A percentile compares a stretch with the other conserved stretches of the same genome.
Conservation (phyloP, 1,139 yeast species). For the Candida albicans region DNA sequence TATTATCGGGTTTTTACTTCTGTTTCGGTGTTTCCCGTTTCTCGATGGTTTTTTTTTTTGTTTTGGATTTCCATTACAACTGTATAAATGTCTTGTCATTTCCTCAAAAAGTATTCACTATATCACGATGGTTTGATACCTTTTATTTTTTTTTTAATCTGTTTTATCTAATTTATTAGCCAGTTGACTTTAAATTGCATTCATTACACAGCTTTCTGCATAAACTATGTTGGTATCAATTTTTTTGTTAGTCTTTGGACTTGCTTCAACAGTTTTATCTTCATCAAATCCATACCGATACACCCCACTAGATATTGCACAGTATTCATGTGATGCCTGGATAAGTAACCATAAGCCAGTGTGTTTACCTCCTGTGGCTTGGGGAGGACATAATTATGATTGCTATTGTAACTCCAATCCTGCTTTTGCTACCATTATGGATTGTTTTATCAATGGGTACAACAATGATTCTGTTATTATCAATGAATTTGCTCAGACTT, state of each 20-base stretch:
- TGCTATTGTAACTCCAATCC: slow-evolving; percentile 19
- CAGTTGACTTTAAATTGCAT: no score
- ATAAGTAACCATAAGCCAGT: slow-evolving; percentile 6
- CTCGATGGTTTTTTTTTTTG: no score
- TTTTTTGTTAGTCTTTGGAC: slow-evolving; percentile 1
- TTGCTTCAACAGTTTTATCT: background rate
- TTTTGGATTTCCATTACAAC: no score
- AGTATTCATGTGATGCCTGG: slow-evolving; percentile 9
- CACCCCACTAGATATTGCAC: slow-evolving; percentile 6
- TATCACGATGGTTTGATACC: no score
- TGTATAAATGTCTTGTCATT: no score
- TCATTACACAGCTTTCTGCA: no score
- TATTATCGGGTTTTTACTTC: no score
- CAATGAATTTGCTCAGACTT: slow-evolving; percentile 16
- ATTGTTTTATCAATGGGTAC: slow-evolving; percentile 18
- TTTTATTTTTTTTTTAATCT: no score
- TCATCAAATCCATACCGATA: slow-evolving; percentile 1
- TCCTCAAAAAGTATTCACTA: no score
- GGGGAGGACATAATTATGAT: slow-evolving; percentile 8
- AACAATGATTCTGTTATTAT: slow-evolving; percentile 15
- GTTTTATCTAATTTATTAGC: no score
- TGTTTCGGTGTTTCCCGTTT: no score
- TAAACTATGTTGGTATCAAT: background rate
- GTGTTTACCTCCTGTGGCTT: slow-evolving; percentile 5
- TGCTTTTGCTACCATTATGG: slow-evolving; percentile 20